phyloP scores from a whole-genome alignment of 2,329 filamentous ascomycete species.

The Botrytis squamosa region DNA sequence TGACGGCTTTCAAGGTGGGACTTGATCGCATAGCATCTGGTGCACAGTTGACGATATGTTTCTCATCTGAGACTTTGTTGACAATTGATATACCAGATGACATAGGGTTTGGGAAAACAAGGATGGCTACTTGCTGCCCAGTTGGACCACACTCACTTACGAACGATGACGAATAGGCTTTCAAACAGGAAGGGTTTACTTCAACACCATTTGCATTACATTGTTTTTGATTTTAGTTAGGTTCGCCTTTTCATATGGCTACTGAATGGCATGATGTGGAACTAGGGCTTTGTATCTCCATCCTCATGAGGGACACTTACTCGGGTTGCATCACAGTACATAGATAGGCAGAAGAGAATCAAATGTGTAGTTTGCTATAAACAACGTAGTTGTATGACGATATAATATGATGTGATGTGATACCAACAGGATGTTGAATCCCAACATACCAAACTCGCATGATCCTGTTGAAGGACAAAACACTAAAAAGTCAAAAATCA shows the following conservation, averaged over 20 bases:
- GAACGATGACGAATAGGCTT: neutral
- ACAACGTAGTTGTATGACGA: neutral
- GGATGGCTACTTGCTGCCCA: neutral
- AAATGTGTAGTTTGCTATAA: neutral
- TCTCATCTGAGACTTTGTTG: neutral
- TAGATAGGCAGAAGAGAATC: slow-evolving; percentile 6
- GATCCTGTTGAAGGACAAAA: slow-evolving; percentile 9
- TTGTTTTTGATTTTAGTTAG: neutral
- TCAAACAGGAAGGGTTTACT: neutral
- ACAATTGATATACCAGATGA: neutral
- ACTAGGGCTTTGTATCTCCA: neutral
- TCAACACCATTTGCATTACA: neutral
- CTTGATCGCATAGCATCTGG: neutral
- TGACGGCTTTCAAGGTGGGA: neutral
- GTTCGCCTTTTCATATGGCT: neutral
- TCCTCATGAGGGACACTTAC: neutral
- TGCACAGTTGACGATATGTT: neutral
- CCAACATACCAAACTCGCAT: slow-evolving; percentile 4
- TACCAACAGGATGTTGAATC: slow-evolving; percentile 23
- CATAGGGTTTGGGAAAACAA: neutral
- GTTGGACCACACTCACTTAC: neutral
- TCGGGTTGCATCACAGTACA: slow-evolving; percentile 12
- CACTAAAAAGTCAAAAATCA: neutral
- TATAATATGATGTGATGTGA: slow-evolving; percentile 1
- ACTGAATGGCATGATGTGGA: slow-evolving; percentile 5